Evolutionary conservation across 2,329 filamentous ascomycete species (phyloP).

Genomic region (Diaporthe helianthi): DNA sequence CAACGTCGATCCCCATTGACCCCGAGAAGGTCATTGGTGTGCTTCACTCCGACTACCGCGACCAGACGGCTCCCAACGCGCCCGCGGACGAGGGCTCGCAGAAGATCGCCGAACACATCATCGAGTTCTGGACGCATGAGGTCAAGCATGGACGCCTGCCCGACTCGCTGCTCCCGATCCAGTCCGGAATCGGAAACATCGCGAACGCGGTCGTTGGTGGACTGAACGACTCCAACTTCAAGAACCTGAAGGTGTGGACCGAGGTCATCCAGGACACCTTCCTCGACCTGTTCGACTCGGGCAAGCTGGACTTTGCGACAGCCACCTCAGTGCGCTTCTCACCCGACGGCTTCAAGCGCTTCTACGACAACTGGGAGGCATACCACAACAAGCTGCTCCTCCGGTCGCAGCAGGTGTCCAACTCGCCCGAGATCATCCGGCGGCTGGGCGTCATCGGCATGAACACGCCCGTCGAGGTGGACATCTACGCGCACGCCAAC

Average conservation of each 20-base stretch:
- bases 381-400: slow-evolving; percentile 86
- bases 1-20: slow-evolving; percentile 82
- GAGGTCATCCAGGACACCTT: slow-evolving; percentile 91
- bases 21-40: slow-evolving; percentile 83
- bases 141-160: slow-evolving; percentile 80
- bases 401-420: slow-evolving; percentile 86
- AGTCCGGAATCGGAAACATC: slow-evolving; percentile 92
- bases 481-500: slow-evolving; percentile 95
- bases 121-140: slow-evolving; percentile 85
- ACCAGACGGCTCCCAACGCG: slow-evolving; percentile 75
- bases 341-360: slow-evolving; percentile 87
- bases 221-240: slow-evolving; percentile 80
- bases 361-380: slow-evolving; percentile 83
- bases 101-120: slow-evolving; percentile 79
- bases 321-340: slow-evolving; percentile 91
- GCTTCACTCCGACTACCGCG: slow-evolving; percentile 84
- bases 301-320: slow-evolving; percentile 87
- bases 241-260: slow-evolving; percentile 90
- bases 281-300: slow-evolving; percentile 89
- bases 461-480: slow-evolving; percentile 94
- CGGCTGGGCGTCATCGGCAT: slow-evolving; percentile 88
- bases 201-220: slow-evolving; percentile 91
- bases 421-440: slow-evolving; percentile 89
- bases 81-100: slow-evolving; percentile 76
- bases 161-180: slow-evolving; percentile 77